Percentiles rank a stretch among this genome's conserved stretches.
These are phyloP conservation scores for Rhizopogon vulgaris DNA, from an alignment of 768 basidiomycete genomes.

Conservation along the genomic window DNA sequence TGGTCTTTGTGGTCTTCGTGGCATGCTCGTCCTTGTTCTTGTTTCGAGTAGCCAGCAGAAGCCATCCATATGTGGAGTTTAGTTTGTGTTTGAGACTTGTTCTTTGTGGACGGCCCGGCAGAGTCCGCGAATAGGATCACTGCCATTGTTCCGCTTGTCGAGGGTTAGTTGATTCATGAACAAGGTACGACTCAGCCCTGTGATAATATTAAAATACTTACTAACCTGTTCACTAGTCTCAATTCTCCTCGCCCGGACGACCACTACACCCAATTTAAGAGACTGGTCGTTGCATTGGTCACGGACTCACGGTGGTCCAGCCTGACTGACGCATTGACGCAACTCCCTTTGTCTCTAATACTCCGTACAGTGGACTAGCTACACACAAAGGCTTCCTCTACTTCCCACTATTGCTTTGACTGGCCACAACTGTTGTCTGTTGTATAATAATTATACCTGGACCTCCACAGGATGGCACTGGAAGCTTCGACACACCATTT, in stretches of 20 bases:
- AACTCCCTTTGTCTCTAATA: constrained; percentile 16
- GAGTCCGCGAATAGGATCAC: not conserved
- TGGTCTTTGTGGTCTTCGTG: too few relatives aligned
- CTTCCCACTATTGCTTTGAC: constrained; percentile 20
- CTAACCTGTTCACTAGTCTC: too few relatives aligned
- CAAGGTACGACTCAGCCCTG: constrained; percentile 5
- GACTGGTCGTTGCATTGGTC: not conserved
- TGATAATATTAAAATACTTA: constrained; percentile 6
- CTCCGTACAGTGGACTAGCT: not conserved
- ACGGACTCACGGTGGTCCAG: not conserved
- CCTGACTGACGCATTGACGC: not conserved
- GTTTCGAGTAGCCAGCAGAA: constrained; percentile 1
- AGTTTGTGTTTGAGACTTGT: not conserved
- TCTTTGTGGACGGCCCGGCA: not conserved
- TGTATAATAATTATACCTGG: constrained; percentile 8
- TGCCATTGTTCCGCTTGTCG: constrained; percentile 4
- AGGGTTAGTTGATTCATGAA: constrained; percentile 8
- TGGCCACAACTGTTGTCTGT: not conserved
- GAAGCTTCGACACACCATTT: constrained; percentile 7
- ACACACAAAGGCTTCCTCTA: constrained; percentile 18
- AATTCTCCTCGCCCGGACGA: not conserved
- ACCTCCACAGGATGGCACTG: constrained; percentile 13
- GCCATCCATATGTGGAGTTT: not conserved
- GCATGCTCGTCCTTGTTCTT: not conserved
- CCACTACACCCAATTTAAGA: not conserved